Percentiles rank a stretch among this genome's conserved stretches.
phyloP scores from a whole-genome alignment of 129 eudicot genomes.

The Flaveria bidentis region DNA sequence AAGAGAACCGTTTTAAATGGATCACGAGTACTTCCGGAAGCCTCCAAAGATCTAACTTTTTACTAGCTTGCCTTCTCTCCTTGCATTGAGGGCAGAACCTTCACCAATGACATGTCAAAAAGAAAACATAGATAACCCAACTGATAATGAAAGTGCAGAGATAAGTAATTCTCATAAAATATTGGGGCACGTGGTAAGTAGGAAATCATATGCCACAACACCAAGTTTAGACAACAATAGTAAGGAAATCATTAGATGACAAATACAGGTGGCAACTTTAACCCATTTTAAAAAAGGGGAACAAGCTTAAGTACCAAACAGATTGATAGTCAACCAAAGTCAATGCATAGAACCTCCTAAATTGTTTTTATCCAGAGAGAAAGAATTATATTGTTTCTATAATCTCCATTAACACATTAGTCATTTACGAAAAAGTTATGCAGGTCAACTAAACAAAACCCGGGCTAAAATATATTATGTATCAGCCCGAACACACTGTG shows the following conservation, averaged over 20 bases:
- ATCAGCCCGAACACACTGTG: neutral
- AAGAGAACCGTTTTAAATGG: slow-evolving; percentile 89
- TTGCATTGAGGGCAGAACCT: slow-evolving; percentile 96
- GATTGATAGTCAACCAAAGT: neutral
- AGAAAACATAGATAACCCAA: slow-evolving; percentile 15
- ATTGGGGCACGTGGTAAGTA: neutral
- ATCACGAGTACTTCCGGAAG: slow-evolving; percentile 94
- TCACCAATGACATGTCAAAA: slow-evolving; percentile 25
- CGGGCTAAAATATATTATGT: neutral
- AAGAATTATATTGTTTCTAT: neutral
- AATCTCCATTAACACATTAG: neutral
- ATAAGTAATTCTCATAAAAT: neutral
- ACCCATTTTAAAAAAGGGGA: neutral
- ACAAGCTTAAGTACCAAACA: neutral
- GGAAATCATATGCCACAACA: neutral
- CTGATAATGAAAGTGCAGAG: neutral
- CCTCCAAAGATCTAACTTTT: slow-evolving; percentile 98
- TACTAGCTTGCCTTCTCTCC: slow-evolving; percentile 96
- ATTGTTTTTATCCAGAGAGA: neutral
- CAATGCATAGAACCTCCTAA: neutral
- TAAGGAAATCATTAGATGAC: slow-evolving; percentile 10
- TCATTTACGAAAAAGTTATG: neutral
- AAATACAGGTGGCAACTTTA: neutral
- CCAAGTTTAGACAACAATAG: neutral
- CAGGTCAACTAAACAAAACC: neutral